phyloP scores from a whole-genome alignment of 345 rosid species.

The Theobroma cacao region DNA sequence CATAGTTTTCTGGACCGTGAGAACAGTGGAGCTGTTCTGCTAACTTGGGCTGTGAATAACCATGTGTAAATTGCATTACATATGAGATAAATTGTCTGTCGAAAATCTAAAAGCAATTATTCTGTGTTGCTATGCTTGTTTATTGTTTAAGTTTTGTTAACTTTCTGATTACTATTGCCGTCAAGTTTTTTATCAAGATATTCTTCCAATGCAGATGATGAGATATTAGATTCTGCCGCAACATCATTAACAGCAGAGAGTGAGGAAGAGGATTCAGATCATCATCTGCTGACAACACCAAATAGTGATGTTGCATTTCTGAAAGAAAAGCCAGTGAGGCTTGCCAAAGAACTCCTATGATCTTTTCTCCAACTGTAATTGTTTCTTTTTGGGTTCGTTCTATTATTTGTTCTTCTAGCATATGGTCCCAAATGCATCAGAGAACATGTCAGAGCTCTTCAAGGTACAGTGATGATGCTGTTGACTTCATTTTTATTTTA shows the following conservation, averaged over 20 bases:
- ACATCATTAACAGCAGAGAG: conserved; percentile 55
- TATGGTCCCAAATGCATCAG: conserved; percentile 11
- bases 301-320: conserved; percentile 65
- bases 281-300: conserved; percentile 57
- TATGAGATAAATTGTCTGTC: not conserved
- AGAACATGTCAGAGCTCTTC: not conserved
- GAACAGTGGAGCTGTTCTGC: not conserved
- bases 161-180: not conserved
- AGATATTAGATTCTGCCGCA: conserved; percentile 50
- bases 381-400: conserved; percentile 11
- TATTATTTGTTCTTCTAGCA: conserved; percentile 14
- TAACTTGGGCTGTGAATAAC: not conserved
- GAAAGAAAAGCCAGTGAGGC: conserved; percentile 61
- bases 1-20: not conserved
- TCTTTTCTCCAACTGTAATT: conserved; percentile 3
- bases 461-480: conserved; percentile 1
- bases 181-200: not conserved
- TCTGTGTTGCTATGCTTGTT: not conserved
- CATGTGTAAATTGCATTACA: not conserved
- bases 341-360: conserved; percentile 56
- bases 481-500: conserved; percentile 1
- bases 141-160: not conserved
- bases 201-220: conserved; percentile 40
- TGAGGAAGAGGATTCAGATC: conserved; percentile 68
- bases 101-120: not conserved